A percentile compares a stretch with the other conserved stretches of the same genome.
These are phyloP conservation scores for Tolypocladium guangdongense DNA, from an alignment of 2,329 filamentous ascomycete species.

Conservation along the genomic window DNA sequence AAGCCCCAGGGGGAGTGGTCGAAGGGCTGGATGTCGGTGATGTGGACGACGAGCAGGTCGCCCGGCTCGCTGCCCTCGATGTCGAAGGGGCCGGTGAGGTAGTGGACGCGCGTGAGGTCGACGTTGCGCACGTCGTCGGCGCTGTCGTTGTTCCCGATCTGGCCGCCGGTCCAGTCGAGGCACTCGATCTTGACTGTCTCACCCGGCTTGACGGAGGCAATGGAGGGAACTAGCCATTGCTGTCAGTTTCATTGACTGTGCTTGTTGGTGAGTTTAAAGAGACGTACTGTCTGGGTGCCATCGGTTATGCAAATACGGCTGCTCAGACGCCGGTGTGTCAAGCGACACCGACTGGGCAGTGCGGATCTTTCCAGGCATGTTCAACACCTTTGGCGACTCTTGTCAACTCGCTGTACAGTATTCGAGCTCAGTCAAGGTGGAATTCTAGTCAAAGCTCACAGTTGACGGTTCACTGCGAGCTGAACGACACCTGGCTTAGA, in stretches of 20 bases:
- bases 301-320: constrained; percentile 65
- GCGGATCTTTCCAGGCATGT: constrained; percentile 41
- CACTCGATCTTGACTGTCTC: constrained; percentile 94
- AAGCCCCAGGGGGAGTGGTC: constrained; percentile 84
- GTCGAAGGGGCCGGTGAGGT: constrained; percentile 82
- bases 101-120: constrained; percentile 76
- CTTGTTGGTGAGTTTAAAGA: neutral
- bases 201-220: constrained; percentile 62
- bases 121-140: constrained; percentile 83
- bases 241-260: neutral
- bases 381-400: neutral
- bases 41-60: constrained; percentile 77
- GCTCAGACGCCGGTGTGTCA: constrained; percentile 59
- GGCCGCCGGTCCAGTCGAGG: constrained; percentile 73
- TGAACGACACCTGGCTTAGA: neutral
- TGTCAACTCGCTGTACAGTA: no score
- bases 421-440: neutral
- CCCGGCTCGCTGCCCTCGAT: constrained; percentile 76
- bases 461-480: neutral
- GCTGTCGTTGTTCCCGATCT: constrained; percentile 79
- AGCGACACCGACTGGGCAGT: constrained; percentile 41
- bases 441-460: neutral
- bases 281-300: constrained; percentile 80
- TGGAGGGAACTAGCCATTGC: constrained; percentile 53
- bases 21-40: constrained; percentile 86